Evolutionary conservation across 257 asterid species (phyloP).

Genomic region (Ballota nigra): DNA sequence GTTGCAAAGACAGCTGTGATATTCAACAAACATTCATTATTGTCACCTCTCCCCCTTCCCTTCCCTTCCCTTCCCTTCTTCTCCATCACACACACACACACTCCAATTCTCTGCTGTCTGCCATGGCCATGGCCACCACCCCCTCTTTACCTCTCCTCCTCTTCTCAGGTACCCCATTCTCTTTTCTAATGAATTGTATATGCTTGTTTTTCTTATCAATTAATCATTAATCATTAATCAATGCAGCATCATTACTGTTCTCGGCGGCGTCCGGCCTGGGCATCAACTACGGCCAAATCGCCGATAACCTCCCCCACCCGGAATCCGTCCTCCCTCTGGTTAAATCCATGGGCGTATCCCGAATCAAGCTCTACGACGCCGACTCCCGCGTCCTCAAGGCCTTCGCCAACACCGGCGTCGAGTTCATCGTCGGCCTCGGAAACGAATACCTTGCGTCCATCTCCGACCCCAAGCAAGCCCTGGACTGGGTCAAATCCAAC

Average conservation of each 20-base stretch:
- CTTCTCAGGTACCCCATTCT: conserved; percentile 14
- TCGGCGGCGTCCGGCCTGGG: conserved; percentile 37
- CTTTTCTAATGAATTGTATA: not conserved
- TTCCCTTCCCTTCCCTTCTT: not conserved
- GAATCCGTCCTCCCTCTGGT: conserved; percentile 54
- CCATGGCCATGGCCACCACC: conserved; percentile 14
- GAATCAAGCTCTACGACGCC: conserved; percentile 83
- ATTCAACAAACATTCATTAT: conserved; percentile 21
- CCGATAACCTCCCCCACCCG: conserved; percentile 77
- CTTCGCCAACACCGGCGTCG: conserved; percentile 78
- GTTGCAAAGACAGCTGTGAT: conserved; percentile 18
- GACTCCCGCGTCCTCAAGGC: conserved; percentile 77
- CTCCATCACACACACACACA: not conserved
- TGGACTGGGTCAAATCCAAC: conserved; percentile 61
- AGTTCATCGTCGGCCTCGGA: conserved; percentile 65
- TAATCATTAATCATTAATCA: not conserved
- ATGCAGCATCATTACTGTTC: conserved; percentile 2
- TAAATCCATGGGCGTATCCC: conserved; percentile 63
- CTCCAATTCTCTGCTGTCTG: not conserved
- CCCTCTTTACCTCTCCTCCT: conserved; percentile 6
- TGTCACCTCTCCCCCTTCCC: not conserved
- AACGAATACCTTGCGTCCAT: conserved; percentile 54
- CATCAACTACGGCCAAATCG: conserved; percentile 88
- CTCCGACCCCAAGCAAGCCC: conserved; percentile 64
- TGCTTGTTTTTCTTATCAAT: not conserved